Percentiles rank a stretch among this genome's conserved stretches.
Evolutionary conservation across 192 early-diverging fungal species (phyloP).

Genomic region (Backusella psychrophila): DNA sequence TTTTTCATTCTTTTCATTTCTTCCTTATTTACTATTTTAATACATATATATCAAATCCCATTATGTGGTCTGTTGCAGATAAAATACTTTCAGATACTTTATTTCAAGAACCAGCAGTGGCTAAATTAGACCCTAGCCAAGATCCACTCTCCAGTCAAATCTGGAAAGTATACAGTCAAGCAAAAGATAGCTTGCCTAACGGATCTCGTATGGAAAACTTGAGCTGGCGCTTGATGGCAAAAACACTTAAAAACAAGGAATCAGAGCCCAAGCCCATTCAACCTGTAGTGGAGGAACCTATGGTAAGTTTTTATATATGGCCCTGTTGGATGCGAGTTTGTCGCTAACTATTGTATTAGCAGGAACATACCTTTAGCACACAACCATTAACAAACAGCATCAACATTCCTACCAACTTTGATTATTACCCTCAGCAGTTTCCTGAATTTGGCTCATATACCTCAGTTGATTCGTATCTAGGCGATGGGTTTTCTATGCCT

Average conservation of each 20-base stretch:
- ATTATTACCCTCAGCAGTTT: not conserved
- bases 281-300: slow-evolving; percentile 8
- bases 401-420: not conserved
- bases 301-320: not conserved
- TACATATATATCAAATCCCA: not conserved
- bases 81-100: slow-evolving; percentile 12
- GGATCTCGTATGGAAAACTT: slow-evolving; percentile 79
- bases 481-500: not conserved
- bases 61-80: slow-evolving; percentile 7
- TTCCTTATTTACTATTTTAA: not conserved
- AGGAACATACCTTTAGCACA: not conserved
- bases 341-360: not conserved
- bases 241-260: slow-evolving; percentile 47
- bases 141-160: slow-evolving; percentile 55
- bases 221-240: slow-evolving; percentile 79
- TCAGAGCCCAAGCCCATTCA: not conserved
- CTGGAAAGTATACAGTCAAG: slow-evolving; percentile 77
- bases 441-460: not conserved
- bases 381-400: not conserved
- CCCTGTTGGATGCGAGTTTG: not conserved
- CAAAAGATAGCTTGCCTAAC: slow-evolving; percentile 72
- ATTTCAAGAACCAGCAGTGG: not conserved
- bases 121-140: slow-evolving; percentile 21
- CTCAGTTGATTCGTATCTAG: not conserved
- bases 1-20: not conserved